These are phyloP conservation scores for Sporobolus alterniflorus DNA, from an alignment of 202 grass and related monocot genomes.

Conservation along the genomic window DNA sequence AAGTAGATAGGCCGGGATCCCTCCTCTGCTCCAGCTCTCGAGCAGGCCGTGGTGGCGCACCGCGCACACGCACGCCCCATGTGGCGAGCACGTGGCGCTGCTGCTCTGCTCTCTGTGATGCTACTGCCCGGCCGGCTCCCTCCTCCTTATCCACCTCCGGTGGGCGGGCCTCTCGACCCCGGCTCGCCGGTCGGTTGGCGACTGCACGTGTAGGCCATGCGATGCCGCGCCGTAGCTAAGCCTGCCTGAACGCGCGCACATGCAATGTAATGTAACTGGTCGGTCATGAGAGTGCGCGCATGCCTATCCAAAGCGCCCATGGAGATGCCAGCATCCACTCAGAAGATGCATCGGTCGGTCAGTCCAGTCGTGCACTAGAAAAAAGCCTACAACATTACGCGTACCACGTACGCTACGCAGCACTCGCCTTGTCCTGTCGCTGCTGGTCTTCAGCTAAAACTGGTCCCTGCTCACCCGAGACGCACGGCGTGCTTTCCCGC, in stretches of 20 bases:
- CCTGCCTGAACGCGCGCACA: too few relatives aligned
- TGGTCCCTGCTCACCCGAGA: background rate
- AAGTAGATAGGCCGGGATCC: slow-evolving; percentile 19
- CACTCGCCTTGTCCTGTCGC: too few relatives aligned
- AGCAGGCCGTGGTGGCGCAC: slow-evolving; percentile 27
- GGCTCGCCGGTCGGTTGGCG: background rate
- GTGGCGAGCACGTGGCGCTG: slow-evolving; percentile 35
- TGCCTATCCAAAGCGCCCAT: background rate
- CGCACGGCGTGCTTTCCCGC: slow-evolving; percentile 27
- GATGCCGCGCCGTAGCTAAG: too few relatives aligned
- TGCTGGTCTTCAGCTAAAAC: too few relatives aligned
- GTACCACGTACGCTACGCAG: too few relatives aligned
- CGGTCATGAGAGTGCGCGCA: too few relatives aligned
- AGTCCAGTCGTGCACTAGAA: too few relatives aligned
- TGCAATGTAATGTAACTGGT: too few relatives aligned
- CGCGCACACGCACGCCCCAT: slow-evolving; percentile 15
- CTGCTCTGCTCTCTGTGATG: background rate
- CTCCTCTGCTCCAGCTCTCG: background rate
- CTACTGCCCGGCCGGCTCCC: background rate
- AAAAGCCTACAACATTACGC: too few relatives aligned
- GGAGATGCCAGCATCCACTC: background rate
- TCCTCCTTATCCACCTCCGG: background rate
- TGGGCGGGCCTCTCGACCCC: background rate
- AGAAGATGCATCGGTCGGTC: too few relatives aligned
- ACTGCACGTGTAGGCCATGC: background rate